These are phyloP conservation scores for Scleroderma citrinum DNA, from an alignment of 768 basidiomycete genomes.

Conservation along the genomic window DNA sequence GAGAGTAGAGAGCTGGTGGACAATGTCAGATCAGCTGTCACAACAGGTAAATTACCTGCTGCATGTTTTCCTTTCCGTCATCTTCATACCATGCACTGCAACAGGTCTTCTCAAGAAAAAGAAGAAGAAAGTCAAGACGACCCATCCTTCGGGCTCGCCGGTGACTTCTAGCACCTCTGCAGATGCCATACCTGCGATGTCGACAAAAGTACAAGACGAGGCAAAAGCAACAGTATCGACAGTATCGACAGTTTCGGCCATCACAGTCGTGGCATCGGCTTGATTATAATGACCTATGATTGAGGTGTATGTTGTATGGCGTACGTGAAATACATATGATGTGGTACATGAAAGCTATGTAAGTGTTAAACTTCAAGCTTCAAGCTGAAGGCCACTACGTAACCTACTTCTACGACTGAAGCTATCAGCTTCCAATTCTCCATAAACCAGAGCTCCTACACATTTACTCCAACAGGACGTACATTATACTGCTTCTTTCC, in stretches of 20 bases:
- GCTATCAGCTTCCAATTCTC: conserved; percentile 89
- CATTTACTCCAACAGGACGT: conserved; percentile 81
- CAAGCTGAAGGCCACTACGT: too few relatives aligned
- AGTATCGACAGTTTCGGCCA: conserved; percentile 1
- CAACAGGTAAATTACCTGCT: conserved; percentile 48
- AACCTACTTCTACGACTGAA: conserved; percentile 31
- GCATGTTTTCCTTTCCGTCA: not conserved
- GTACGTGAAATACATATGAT: too few relatives aligned
- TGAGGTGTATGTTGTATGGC: not conserved
- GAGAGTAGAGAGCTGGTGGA: conserved; percentile 89
- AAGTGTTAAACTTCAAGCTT: too few relatives aligned
- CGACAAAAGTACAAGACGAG: conserved; percentile 1
- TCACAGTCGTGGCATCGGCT: conserved; percentile 7
- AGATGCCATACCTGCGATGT: not conserved
- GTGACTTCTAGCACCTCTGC: conserved; percentile 19
- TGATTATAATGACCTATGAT: not conserved
- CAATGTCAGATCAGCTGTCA: conserved; percentile 85
- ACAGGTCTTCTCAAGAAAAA: conserved; percentile 68
- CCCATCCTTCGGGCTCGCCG: conserved; percentile 10
- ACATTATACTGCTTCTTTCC: conserved; percentile 59
- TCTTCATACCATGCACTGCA: conserved; percentile 17
- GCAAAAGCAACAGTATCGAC: not conserved
- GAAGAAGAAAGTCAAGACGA: conserved; percentile 62
- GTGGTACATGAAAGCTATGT: too few relatives aligned
- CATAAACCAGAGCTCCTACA: conserved; percentile 96